Base-by-base conservation (phyloP, 2,329 filamentous ascomycete species). In the Neonectria sp. region DNA sequence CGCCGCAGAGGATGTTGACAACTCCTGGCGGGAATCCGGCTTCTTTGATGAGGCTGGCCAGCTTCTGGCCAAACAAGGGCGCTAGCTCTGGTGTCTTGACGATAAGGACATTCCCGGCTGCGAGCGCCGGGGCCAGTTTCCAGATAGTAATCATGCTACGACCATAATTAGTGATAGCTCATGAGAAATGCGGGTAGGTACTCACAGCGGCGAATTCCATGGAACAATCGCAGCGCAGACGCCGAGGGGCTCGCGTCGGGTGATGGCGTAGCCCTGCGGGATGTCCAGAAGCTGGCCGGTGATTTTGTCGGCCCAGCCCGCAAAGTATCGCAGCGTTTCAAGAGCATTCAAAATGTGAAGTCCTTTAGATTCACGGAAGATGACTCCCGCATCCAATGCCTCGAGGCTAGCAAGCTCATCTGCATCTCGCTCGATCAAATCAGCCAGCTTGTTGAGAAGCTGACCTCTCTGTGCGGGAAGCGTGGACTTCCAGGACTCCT, bases 11-110 rank as follows among this genome's bases (percentile, higher is more conserved):
- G 55, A 94, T 86, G 77, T 94, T 94, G 71, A 94, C 82, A 5
- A 94, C 92, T 37, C 92, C 92, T 0, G 92, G 88, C 6, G 92
- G 92, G 77, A 94, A 94, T 0, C 92, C 92, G 8, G 91, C 91
- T 74, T 93, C 86, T 67, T 89, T 88, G 70, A 93, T 84, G 15
- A 94, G 82, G 6, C 85, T 87, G 0, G 86, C 92, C 1, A 94
- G 83, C 61, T 90, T 88, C 8, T 91, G 80, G 70, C 87, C 87
- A 63, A 85, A 88, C 17, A 91, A 80, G 5, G 89, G 89, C 2
- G 89, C 90, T 77, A 90, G 88, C 73, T 91, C 89, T 13, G 89
- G 86, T 4, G 88, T 84, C 79, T 91, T 91, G 37, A 91, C 79
- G 37, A 91, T 83, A 25, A 91, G 81, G 0, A 87, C 87, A 77